phyloP scores from a whole-genome alignment of 371 early-diverging fungal species.

The Mucor indicus region DNA sequence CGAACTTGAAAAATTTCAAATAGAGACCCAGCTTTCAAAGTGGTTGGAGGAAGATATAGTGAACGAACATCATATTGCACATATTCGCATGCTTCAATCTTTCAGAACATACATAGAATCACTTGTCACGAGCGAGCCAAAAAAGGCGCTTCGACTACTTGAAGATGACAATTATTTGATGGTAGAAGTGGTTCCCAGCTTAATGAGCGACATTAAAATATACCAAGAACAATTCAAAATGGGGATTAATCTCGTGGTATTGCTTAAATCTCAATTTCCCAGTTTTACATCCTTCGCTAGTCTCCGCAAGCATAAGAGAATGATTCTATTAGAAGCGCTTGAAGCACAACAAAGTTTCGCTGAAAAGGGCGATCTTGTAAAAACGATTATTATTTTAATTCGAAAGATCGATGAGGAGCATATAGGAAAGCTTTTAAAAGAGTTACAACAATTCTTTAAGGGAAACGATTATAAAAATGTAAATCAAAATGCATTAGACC shows the following conservation, averaged over 20 bases:
- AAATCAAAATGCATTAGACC: constrained; percentile 3
- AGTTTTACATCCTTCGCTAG: constrained; percentile 26
- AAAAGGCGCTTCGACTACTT: constrained; percentile 49
- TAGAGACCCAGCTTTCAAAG: constrained; percentile 28
- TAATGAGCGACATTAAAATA: constrained; percentile 33
- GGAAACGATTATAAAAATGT: constrained; percentile 5
- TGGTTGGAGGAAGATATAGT: constrained; percentile 28
- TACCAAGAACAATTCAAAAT: constrained; percentile 55
- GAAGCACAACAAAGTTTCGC: constrained; percentile 30
- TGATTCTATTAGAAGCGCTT: constrained; percentile 52
- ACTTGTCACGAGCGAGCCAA: constrained; percentile 36
- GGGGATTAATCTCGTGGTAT: constrained; percentile 48
- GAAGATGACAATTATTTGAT: constrained; percentile 54
- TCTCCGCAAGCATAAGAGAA: constrained; percentile 46
- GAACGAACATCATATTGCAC: constrained; percentile 49
- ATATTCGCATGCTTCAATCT: constrained; percentile 75
- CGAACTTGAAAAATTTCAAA: constrained; percentile 20
- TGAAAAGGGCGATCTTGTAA: constrained; percentile 13
- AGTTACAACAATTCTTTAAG: constrained; percentile 3
- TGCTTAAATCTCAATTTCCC: constrained; percentile 50
- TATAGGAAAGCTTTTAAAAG: constrained; percentile 5
- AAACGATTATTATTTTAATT: constrained; percentile 20
- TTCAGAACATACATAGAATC: constrained; percentile 58
- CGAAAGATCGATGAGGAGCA: constrained; percentile 27
- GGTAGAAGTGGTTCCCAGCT: constrained; percentile 32